These are phyloP conservation scores for Eucalyptus regnans DNA, from an alignment of 345 rosid genomes.

Conservation along the genomic window DNA sequence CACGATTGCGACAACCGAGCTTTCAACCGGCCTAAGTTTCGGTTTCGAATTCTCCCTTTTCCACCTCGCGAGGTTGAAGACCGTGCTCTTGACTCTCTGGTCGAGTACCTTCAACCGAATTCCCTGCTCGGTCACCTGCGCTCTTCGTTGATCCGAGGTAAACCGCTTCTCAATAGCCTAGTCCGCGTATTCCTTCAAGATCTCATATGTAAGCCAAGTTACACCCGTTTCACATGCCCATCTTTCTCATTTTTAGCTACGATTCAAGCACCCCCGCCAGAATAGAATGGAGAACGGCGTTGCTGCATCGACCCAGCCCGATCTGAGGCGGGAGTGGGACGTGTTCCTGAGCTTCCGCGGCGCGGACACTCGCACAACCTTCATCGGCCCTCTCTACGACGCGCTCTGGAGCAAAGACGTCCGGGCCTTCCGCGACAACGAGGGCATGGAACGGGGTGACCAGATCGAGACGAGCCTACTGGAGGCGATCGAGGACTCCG, in stretches of 20 bases:
- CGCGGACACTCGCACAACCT: slow-evolving; percentile 5
- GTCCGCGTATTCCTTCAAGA: not conserved
- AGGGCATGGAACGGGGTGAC: slow-evolving; percentile 1
- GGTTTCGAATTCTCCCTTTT: no score
- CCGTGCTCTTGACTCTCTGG: not conserved
- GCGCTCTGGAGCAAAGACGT: not conserved
- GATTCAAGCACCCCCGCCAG: not conserved
- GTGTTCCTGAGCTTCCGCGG: slow-evolving; percentile 25
- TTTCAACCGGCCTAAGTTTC: no score
- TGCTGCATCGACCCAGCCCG: not conserved
- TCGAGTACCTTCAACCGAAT: not conserved
- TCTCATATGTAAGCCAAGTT: not conserved
- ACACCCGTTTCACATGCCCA: not conserved
- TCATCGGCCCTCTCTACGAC: slow-evolving; percentile 3
- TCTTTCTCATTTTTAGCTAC: not conserved
- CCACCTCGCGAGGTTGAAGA: no score
- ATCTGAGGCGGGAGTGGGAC: slow-evolving; percentile 6
- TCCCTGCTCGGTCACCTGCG: not conserved
- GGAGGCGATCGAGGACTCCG: slow-evolving; percentile 12
- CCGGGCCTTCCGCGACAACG: slow-evolving; percentile 5
- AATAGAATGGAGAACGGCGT: not conserved
- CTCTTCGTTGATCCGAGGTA: not conserved
- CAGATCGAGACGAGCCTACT: not conserved
- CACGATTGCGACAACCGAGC: not conserved
- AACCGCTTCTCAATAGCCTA: not conserved